phyloP scores from a whole-genome alignment of 495 filamentous ascomycete species.

The Symbiotaphrina buchneri region DNA sequence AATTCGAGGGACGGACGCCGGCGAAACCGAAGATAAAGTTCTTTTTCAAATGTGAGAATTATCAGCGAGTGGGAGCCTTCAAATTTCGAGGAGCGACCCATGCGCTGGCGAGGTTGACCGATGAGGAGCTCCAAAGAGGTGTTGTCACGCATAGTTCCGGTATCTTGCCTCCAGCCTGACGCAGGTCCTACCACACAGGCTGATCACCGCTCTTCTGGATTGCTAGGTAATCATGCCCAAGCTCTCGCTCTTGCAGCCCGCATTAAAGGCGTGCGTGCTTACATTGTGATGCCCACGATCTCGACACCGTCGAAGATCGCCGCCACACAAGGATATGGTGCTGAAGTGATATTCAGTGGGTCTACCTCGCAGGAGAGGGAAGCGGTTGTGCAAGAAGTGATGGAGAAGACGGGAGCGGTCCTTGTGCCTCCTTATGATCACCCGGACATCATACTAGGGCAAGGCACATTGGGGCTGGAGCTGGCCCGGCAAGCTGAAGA shows the following conservation, averaged over 20 bases:
- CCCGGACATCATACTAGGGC: conserved; percentile 72
- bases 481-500: conserved; percentile 44
- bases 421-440: conserved; percentile 85
- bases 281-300: conserved; percentile 82
- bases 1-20: conserved; percentile 31
- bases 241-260: conserved; percentile 73
- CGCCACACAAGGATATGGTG: conserved; percentile 53
- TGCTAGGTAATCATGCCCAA: conserved; percentile 79
- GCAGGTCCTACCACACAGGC: background rate
- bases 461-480: conserved; percentile 78
- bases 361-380: conserved; percentile 63
- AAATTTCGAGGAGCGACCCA: conserved; percentile 85
- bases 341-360: conserved; percentile 63
- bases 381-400: conserved; percentile 42
- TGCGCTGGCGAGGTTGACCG: conserved; percentile 50
- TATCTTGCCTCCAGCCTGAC: conserved; percentile 14
- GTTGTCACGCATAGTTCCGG: conserved; percentile 88
- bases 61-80: conserved; percentile 80
- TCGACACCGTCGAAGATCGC: conserved; percentile 69
- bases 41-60: conserved; percentile 95
- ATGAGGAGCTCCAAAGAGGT: conserved; percentile 38
- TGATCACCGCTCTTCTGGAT: conserved; percentile 3
- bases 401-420: conserved; percentile 43
- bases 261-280: conserved; percentile 36
- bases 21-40: conserved; percentile 45